Percentiles rank a stretch among this genome's conserved stretches.
Conservation (phyloP, 345 rosid genomes). For the Toxicodendron radicans region DNA sequence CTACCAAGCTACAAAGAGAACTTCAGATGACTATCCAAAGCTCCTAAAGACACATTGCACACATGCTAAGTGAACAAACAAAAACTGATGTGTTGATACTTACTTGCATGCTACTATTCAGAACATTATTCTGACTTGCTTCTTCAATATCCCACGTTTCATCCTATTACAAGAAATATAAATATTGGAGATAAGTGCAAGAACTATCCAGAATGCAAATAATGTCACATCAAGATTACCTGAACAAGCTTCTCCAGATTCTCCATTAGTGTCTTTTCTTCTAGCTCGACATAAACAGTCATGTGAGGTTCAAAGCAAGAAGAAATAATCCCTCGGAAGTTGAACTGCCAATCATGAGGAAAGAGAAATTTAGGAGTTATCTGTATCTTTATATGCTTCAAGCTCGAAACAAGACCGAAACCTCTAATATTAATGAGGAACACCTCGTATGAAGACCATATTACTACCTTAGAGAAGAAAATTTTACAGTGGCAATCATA, state of each 20-base stretch:
- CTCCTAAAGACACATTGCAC: background rate
- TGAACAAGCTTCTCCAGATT: conserved; percentile 91
- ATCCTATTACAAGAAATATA: conserved; percentile 50
- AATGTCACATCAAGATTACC: conserved; percentile 42
- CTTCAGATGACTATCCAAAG: conserved; percentile 2
- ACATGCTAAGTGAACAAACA: background rate
- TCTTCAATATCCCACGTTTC: conserved; percentile 99
- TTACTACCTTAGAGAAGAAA: background rate
- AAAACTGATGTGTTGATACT: conserved; percentile 13
- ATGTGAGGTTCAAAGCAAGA: conserved; percentile 98
- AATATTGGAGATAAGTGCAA: conserved; percentile 22
- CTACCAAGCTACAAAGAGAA: background rate
- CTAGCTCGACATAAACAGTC: conserved; percentile 80
- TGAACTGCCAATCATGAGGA: conserved; percentile 59
- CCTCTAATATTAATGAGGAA: background rate
- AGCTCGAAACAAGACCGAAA: background rate
- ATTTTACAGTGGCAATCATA: background rate
- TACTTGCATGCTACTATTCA: conserved; percentile 97
- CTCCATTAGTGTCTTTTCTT: conserved; percentile 98
- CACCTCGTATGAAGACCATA: background rate
- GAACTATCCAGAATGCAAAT: conserved; percentile 5
- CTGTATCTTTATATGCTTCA: conserved; percentile 14
- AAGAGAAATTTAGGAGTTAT: background rate
- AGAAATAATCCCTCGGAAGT: conserved; percentile 95
- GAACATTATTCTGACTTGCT: conserved; percentile 89